A percentile compares a stretch with the other conserved stretches of the same genome.
Conservation (phyloP, 2,329 filamentous ascomycete genomes). For the Huntiella omanensis region DNA sequence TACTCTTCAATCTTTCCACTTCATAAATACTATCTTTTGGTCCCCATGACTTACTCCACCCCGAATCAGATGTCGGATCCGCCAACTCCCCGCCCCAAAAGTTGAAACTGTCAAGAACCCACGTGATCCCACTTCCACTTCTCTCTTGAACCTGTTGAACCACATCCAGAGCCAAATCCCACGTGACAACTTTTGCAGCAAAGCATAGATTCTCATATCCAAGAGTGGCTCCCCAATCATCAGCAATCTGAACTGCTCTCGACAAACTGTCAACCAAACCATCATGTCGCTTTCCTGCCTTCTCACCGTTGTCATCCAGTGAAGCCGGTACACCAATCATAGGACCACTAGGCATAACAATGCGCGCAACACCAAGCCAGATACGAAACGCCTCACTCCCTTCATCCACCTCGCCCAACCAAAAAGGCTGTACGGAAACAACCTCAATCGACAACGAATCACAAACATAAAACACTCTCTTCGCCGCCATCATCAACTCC, state of each 20-base stretch:
- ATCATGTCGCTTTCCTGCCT: no score
- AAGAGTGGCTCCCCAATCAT: constrained; percentile 9
- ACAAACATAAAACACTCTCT: neutral
- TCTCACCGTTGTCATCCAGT: constrained; percentile 5
- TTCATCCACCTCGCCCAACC: constrained; percentile 11
- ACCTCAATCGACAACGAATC: constrained; percentile 11
- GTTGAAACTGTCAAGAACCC: constrained; percentile 17
- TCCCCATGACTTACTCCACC: neutral
- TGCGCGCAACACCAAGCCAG: constrained; percentile 12
- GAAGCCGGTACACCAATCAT: constrained; percentile 13
- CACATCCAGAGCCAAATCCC: constrained; percentile 12
- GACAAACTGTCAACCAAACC: constrained; percentile 5
- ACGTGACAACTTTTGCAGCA: constrained; percentile 9
- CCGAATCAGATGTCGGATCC: neutral
- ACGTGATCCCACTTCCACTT: constrained; percentile 10
- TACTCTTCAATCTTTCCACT: neutral
- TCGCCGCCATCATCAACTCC: neutral
- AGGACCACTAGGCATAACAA: constrained; percentile 8
- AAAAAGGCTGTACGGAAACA: constrained; percentile 14
- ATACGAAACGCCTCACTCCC: constrained; percentile 6
- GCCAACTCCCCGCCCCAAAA: constrained; percentile 12
- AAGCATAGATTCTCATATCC: constrained; percentile 14
- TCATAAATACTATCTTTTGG: neutral
- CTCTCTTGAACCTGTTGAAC: constrained; percentile 4
- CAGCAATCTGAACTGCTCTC: constrained; percentile 4